Percentiles rank a stretch among this genome's conserved stretches.
These are phyloP conservation scores for Dichotomocladium elegans DNA, from an alignment of 371 early-diverging fungal species.

Conservation along the genomic window DNA sequence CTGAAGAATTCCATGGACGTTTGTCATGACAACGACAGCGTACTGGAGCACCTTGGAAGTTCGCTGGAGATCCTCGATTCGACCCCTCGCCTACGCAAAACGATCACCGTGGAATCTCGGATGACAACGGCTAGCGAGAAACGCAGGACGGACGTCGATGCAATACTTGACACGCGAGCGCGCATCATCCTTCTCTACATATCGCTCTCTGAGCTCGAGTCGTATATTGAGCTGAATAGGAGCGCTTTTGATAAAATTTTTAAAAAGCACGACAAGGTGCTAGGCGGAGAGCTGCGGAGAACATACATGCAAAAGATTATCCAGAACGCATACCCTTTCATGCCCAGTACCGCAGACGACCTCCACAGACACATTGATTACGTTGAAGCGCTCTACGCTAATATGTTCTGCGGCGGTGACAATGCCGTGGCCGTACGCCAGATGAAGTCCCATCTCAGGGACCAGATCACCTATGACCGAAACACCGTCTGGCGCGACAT, in stretches of 20 bases:
- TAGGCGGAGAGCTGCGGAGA: constrained; percentile 41
- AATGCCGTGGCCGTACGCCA: constrained; percentile 52
- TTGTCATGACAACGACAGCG: constrained; percentile 35
- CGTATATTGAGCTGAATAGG: constrained; percentile 86
- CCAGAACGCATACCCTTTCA: constrained; percentile 53
- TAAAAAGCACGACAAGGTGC: constrained; percentile 95
- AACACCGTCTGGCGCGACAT: constrained; percentile 81
- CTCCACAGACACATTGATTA: constrained; percentile 50
- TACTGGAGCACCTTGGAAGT: constrained; percentile 11
- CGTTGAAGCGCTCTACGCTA: constrained; percentile 60
- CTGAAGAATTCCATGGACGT: constrained; percentile 37
- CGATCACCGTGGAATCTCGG: constrained; percentile 11
- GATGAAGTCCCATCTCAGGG: constrained; percentile 61
- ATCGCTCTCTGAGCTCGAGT: constrained; percentile 75
- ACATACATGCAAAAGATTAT: constrained; percentile 59
- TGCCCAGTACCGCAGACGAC: constrained; percentile 38
- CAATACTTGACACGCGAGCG: constrained; percentile 14
- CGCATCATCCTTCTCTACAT: constrained; percentile 65
- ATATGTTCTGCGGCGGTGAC: constrained; percentile 51
- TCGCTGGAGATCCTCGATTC: constrained; percentile 11
- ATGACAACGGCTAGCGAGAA: constrained; percentile 13
- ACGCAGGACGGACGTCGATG: constrained; percentile 21
- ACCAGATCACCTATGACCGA: constrained; percentile 74
- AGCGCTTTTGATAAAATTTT: constrained; percentile 94
- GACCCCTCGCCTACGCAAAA: constrained; percentile 6